phyloP scores from a whole-genome alignment of 1,139 yeast genomes.

The Geotrichum klebahnii region DNA sequence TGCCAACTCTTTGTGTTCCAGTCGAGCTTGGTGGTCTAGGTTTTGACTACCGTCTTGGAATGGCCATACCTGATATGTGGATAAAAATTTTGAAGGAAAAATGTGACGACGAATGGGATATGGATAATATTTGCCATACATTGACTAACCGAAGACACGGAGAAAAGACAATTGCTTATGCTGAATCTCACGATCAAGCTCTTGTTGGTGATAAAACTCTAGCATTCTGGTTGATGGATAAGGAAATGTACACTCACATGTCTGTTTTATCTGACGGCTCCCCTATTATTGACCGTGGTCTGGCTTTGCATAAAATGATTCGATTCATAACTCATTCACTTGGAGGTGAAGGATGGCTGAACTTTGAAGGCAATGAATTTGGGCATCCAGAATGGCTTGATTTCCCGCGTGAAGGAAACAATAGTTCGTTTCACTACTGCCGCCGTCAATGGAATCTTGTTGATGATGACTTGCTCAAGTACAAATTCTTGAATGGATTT shows the following conservation, averaged over 20 bases:
- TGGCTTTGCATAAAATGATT: slow-evolving; percentile 85
- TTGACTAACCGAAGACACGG: slow-evolving; percentile 84
- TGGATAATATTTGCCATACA: slow-evolving; percentile 73
- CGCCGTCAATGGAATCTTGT: slow-evolving; percentile 88
- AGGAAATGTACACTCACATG: slow-evolving; percentile 97
- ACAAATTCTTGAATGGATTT: slow-evolving; percentile 69
- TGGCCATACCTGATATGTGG: slow-evolving; percentile 99
- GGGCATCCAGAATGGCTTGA: slow-evolving; percentile 99
- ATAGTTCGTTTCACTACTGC: slow-evolving; percentile 87
- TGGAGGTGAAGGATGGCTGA: slow-evolving; percentile 94
- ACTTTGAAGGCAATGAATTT: slow-evolving; percentile 96
- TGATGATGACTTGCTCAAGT: slow-evolving; percentile 73
- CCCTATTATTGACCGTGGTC: slow-evolving; percentile 78
- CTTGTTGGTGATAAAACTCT: slow-evolving; percentile 93
- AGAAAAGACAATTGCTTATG: slow-evolving; percentile 86
- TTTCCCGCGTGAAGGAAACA: slow-evolving; percentile 87
- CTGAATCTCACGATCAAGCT: slow-evolving; percentile 97
- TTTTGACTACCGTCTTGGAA: slow-evolving; percentile 85
- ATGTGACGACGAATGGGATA: slow-evolving; percentile 86
- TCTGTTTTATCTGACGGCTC: slow-evolving; percentile 67
- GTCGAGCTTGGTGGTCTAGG: slow-evolving; percentile 80
- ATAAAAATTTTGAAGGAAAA: slow-evolving; percentile 83
- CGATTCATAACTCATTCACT: slow-evolving; percentile 78
- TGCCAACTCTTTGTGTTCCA: slow-evolving; percentile 88
- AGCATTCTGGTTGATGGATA: slow-evolving; percentile 98